phyloP scores from a whole-genome alignment of 2,329 filamentous ascomycete species.

The Colletotrichum echinochloae region DNA sequence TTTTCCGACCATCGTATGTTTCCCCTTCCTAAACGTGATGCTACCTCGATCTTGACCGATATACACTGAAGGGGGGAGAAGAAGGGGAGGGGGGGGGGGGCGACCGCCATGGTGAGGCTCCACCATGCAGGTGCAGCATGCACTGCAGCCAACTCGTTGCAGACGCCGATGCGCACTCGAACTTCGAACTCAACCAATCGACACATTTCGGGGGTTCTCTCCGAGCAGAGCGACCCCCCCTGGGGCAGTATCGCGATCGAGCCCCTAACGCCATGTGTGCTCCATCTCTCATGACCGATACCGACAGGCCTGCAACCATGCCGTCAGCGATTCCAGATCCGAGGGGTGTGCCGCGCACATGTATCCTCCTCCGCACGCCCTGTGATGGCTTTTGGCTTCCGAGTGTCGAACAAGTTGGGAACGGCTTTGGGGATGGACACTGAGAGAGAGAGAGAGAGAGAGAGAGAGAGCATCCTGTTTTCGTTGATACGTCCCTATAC shows the following conservation, averaged over 20 bases:
- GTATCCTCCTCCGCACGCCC: background rate
- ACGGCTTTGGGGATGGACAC: background rate
- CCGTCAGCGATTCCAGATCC: conserved; percentile 13
- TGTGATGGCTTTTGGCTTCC: background rate
- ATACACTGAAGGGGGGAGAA: conserved; percentile 16
- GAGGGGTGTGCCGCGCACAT: background rate
- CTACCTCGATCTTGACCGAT: conserved; percentile 27
- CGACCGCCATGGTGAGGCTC: no score
- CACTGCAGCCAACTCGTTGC: conserved; percentile 11
- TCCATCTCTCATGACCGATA: background rate
- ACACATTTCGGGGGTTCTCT: conserved; percentile 14
- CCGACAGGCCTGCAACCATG: conserved; percentile 15
- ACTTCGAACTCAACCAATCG: conserved; percentile 1
- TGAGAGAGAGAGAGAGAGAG: no score
- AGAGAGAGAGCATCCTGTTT: background rate
- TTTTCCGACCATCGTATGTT: conserved; percentile 35
- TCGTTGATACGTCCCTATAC: conserved; percentile 13
- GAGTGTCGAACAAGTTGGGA: background rate
- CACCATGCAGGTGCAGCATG: conserved; percentile 26
- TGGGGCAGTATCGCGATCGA: conserved; percentile 30
- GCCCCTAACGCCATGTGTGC: conserved; percentile 13
- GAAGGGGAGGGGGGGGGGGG: background rate
- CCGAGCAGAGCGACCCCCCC: conserved; percentile 25
- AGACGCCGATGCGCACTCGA: background rate
- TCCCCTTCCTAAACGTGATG: conserved; percentile 22